Evolutionary conservation across 2,329 filamentous ascomycete species (phyloP).

Genomic region (Hirsutella thompsonii): DNA sequence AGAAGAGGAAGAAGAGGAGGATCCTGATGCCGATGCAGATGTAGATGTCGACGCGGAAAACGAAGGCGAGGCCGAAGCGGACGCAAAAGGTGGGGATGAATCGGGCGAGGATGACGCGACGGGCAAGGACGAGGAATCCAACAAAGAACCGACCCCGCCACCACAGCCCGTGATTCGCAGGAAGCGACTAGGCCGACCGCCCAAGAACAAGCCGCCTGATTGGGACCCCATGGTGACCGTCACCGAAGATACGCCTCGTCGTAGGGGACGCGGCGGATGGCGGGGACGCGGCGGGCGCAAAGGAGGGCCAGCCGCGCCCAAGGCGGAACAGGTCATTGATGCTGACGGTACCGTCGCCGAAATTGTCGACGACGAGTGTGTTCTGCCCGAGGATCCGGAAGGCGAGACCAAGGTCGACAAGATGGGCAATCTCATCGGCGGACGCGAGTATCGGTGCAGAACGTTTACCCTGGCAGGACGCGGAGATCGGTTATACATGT

Average conservation of each 20-base stretch:
- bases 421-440: constrained; percentile 67
- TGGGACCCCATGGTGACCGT: constrained; percentile 54
- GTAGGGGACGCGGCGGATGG: constrained; percentile 60
- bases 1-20: constrained; percentile 9
- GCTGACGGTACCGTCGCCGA: constrained; percentile 88
- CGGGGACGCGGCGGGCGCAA: constrained; percentile 50
- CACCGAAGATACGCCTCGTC: constrained; percentile 46
- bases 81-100: constrained; percentile 25
- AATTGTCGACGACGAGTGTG: constrained; percentile 84
- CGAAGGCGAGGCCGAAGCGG: constrained; percentile 32
- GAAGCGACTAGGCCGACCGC: constrained; percentile 72
- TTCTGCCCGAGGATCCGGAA: constrained; percentile 72
- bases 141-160: constrained; percentile 39
- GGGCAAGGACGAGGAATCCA: constrained; percentile 27
- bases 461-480: constrained; percentile 85
- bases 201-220: constrained; percentile 71
- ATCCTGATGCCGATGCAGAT: constrained; percentile 22
- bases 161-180: constrained; percentile 55
- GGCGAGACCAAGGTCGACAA: constrained; percentile 93
- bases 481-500: constrained; percentile 84
- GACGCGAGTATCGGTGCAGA: constrained; percentile 85
- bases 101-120: constrained; percentile 22
- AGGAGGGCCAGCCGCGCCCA: constrained; percentile 60
- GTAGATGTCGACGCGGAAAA: constrained; percentile 17
- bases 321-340: constrained; percentile 75